Conservation (phyloP, 2,329 filamentous ascomycete genomes). For the Aspergillus bombycis region DNA sequence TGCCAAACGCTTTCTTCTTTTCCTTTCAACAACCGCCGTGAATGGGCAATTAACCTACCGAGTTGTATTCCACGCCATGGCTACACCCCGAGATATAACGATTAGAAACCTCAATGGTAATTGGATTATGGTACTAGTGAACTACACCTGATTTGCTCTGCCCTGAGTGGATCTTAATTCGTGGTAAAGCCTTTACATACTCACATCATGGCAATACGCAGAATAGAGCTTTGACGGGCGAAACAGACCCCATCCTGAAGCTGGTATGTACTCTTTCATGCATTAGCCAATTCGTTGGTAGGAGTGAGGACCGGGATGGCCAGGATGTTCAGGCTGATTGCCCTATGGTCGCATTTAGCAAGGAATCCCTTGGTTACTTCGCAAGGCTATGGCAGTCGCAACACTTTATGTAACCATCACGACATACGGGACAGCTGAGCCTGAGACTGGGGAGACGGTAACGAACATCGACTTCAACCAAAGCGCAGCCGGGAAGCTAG, state of each 20-base stretch:
- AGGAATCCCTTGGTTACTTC: neutral
- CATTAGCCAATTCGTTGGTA: neutral
- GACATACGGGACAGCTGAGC: neutral
- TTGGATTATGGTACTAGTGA: neutral
- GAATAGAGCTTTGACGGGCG: neutral
- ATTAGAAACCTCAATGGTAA: neutral
- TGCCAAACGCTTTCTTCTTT: no score
- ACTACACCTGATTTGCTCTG: neutral
- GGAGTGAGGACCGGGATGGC: accelerated
- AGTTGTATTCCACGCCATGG: no score
- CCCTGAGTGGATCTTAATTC: neutral
- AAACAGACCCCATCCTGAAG: neutral
- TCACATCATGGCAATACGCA: neutral
- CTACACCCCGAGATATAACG: neutral
- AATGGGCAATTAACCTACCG: no score
- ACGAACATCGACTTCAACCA: neutral
- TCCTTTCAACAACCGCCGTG: no score
- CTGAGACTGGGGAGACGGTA: neutral
- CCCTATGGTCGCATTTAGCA: neutral
- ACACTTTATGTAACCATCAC: neutral
- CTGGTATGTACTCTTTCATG: neutral
- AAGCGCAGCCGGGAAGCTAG: neutral
- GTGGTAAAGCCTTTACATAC: no score
- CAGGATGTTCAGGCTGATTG: neutral
- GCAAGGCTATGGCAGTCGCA: neutral